Evolutionary conservation across 1,284 basidiomycete genomes (phyloP), one percentile per base, ranked within the genome.

Genomic region (Cutaneotrichosporon dermatis): DNA sequence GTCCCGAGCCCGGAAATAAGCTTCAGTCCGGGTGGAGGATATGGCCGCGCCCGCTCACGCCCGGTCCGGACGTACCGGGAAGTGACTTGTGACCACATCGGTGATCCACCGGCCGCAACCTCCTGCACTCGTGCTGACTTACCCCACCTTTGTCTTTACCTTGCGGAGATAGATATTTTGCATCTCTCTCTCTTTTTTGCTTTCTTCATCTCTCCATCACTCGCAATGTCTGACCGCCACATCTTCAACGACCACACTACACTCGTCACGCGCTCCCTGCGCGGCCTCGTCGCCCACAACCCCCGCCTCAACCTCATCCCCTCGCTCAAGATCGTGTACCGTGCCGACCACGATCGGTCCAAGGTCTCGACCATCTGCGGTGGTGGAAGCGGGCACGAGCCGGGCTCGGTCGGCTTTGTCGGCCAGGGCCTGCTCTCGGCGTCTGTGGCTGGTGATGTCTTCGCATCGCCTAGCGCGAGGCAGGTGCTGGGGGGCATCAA

Each of bases 361-460:
- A 80, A 80, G 64, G 80, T 81, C 12, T 76, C 79, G 25, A 66
- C 80, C 51, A 76, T 81, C 59, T 77, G 74, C 54, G 80, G 80
- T 16, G 80, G 80, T 52, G 80, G 80, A 45, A 74, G 73, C 8
- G 80, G 80, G 12, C 80, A 81, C 66, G 80, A 81, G 69, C 80
- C 79, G 34, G 72, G 71, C 13, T 70, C 70, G 6, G 68, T 71
- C 12, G 73, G 79, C 34, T 73, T 77, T 51, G 76, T 80, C 6
- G 80, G 80, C 15, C 61, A 66, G 40, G 80, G 80, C 1, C 68
- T 81, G 64, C 69, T 81, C 41, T 72, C 73, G 11, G 80, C 79
- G 4, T 72, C 74, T 62, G 77, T 80, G 9, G 76, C 76, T 0
- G 80, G 80, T n/a, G 80, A 81, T 64, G 75, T 82, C 34, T 83